Evolutionary conservation across 495 filamentous ascomycete species (phyloP), one percentile per base, ranked within the genome.

Genomic region (Hypoxylon cercidicola): DNA sequence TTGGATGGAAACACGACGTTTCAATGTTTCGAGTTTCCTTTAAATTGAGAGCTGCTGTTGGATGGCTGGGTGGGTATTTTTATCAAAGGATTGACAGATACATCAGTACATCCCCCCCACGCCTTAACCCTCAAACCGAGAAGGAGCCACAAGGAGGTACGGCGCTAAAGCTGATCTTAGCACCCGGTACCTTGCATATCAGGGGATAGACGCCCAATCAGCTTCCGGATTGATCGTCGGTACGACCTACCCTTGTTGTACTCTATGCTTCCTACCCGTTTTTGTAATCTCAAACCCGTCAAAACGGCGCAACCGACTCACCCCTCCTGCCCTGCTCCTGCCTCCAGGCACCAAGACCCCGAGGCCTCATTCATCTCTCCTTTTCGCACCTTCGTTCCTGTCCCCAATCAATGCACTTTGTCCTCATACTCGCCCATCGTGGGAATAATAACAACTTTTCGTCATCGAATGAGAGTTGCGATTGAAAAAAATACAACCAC

Each of bases 111-210:
- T 3, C 3, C 18, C 45, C 61, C 61, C 61, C 46, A 46, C 61
- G 39, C 37, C 10, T 30, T 16, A 64, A 55, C 19, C 54, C 47
- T 66, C 39, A 67, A 67, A 62, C 51, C 40, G 34, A 20, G 11
- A 57, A 44, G 64, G 52, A 53, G 34, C 64, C 10, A 47, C 48
- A 58, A 21, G 64, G 62, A 53, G 25, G 37, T 15, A n/a, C 34
- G 39, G 64, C 58, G 64, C 64, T 68, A 68, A 63, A n/a, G 16
- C 64, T 59, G 41, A 44, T 41, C 55, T 55, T 59, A 53, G 64
- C 11, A 35, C 15, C 54, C 40, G 45, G 64, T 68, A 68, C 64
- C 64, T 67, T 68, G 54, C 64, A 68, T 62, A 44, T 43, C 53
- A n/a, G 59, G 53, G 59, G 35, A 48, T 39, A 40, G 15, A 11